Base-by-base conservation (phyloP, 2,329 filamentous ascomycete species). In the Colletotrichum viniferum region DNA sequence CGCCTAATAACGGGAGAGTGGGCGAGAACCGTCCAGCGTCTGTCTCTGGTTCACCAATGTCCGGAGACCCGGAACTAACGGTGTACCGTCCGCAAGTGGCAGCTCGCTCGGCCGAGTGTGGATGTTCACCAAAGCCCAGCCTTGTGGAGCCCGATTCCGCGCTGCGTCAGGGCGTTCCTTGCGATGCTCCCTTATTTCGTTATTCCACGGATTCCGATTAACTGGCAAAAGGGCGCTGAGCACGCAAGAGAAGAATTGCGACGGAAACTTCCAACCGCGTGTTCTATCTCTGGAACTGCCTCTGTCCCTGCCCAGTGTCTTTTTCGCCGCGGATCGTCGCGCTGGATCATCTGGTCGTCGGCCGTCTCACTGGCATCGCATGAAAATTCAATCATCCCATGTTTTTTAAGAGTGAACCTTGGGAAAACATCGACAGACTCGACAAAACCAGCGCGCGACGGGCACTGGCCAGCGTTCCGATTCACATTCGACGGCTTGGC, bases 311-410 rank as follows among this genome's bases (percentile, higher is more conserved):
- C 61, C 36, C 60, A 43, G 21, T 26, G 30, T 26, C 60, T 55
- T 12, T 72, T 36, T 62, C 61, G 56, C 62, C 55, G 65, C 48
- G 61, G 68, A 71, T 75, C 62, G 43, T 55, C 55, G 72, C 55
- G 72, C n/a, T 61, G 38, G 72, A 61, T 74, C 72, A 66, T 67
- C 73, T 73, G 56, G 63, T 67, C 38, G 26, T 74, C 61, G 69
- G 72, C 36, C 55, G 62, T 75, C 69, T 73, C 69, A 72, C 38
- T 18, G 21, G 32, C 36, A 21, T 61, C 68, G 69, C 73, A 73
- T 75, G 38, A 73, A 67, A 65, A n/a, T 26, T 26, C 34, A 32
- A 43, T 72, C 73, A 36, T 75, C 73, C 73, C 63, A 75, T 72
- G 24, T 68, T 18, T 43, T 32, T 26, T n/a, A 28, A 14, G 24